These are phyloP conservation scores for Ogataea parapolymorpha DNA, from an alignment of 805 yeast genomes.

Conservation along the genomic window DNA sequence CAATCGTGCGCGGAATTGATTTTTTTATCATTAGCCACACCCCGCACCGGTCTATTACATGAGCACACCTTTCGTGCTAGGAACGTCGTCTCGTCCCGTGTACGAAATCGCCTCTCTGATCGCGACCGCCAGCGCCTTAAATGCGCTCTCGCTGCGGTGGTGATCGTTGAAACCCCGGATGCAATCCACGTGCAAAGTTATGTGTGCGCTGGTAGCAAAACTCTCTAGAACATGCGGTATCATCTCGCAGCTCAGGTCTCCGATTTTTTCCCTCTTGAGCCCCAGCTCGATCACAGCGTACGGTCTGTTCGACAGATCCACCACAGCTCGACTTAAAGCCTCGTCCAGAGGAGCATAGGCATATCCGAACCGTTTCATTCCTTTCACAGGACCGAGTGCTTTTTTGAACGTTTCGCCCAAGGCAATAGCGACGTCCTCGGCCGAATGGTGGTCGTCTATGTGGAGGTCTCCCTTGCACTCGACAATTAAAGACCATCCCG, in stretches of 20 bases:
- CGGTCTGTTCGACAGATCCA: slow-evolving; percentile 91
- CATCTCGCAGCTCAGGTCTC: slow-evolving; percentile 92
- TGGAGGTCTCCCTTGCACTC: slow-evolving; percentile 93
- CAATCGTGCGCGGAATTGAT: slow-evolving; percentile 8
- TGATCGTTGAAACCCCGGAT: slow-evolving; percentile 93
- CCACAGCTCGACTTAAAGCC: slow-evolving; percentile 93
- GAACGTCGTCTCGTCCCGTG: slow-evolving; percentile 88
- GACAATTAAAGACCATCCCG: slow-evolving; percentile 90
- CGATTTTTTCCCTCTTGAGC: slow-evolving; percentile 86
- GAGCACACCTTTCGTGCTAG: slow-evolving; percentile 94
- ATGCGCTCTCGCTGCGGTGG: slow-evolving; percentile 93
- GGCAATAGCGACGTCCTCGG: slow-evolving; percentile 94
- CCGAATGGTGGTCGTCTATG: slow-evolving; percentile 95
- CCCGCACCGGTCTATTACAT: slow-evolving; percentile 37
- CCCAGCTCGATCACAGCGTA: slow-evolving; percentile 88
- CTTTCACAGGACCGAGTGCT: slow-evolving; percentile 85
- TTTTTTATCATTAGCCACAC: slow-evolving; percentile 1
- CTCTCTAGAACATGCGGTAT: slow-evolving; percentile 95
- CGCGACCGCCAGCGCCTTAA: slow-evolving; percentile 94
- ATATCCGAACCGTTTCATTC: slow-evolving; percentile 87
- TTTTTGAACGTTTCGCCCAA: slow-evolving; percentile 84
- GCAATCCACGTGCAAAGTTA: slow-evolving; percentile 93
- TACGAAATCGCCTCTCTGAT: slow-evolving; percentile 77
- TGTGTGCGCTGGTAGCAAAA: slow-evolving; percentile 87
- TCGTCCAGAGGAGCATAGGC: slow-evolving; percentile 97